These are phyloP conservation scores for Aureobasidium sp. DNA, from an alignment of 2,329 filamentous ascomycete species.

Conservation along the genomic window DNA sequence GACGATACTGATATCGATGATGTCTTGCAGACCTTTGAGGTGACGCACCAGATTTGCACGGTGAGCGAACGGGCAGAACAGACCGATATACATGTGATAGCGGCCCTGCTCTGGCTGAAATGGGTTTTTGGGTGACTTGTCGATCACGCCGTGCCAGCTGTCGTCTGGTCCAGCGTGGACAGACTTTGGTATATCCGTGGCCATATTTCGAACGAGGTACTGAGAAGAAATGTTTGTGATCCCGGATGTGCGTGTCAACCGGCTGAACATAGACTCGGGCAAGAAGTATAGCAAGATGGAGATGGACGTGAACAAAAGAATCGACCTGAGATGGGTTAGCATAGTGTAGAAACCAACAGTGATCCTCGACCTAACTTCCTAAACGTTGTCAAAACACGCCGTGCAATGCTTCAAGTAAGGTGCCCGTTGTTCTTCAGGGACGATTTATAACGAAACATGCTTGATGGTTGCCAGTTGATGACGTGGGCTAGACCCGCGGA, in stretches of 20 bases:
- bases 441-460: background rate
- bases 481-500: constrained; percentile 2
- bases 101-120: constrained; percentile 44
- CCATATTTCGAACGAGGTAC: background rate
- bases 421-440: background rate
- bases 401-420: background rate
- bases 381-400: too few species aligned
- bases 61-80: constrained; percentile 59
- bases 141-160: constrained; percentile 44
- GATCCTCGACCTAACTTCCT: too few species aligned
- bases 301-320: background rate
- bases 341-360: background rate
- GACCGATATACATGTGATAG: constrained; percentile 49
- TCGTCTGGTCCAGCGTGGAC: constrained; percentile 31
- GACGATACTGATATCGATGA: constrained; percentile 50
- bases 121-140: constrained; percentile 30
- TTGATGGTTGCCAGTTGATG: background rate
- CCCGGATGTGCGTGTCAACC: background rate
- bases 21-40: constrained; percentile 47
- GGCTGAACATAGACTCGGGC: background rate
- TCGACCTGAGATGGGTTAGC: background rate
- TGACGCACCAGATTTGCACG: constrained; percentile 49
- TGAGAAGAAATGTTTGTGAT: background rate
- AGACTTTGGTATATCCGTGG: constrained; percentile 14
- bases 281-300: background rate